phyloP scores from a whole-genome alignment of 2,329 filamentous ascomycete species.

The Sporothrix euskadiensis region DNA sequence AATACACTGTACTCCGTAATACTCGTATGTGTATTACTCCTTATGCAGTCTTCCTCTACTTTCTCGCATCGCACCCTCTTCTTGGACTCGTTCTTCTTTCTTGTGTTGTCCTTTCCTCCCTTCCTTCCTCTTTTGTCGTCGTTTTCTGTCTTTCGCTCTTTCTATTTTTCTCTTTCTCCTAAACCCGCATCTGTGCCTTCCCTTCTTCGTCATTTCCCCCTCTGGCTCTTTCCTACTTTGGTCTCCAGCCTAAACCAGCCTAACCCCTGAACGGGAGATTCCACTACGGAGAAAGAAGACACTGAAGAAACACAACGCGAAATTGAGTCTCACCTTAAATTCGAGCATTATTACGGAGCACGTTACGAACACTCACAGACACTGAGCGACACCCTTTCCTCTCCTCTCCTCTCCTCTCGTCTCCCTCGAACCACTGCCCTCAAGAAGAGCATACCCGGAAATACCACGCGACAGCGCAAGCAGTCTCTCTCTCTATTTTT shows the following conservation, averaged over 20 bases:
- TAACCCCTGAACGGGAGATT: constrained; percentile 17
- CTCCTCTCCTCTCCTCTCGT: neutral
- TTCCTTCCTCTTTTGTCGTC: neutral
- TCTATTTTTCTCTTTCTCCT: neutral
- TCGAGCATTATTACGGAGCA: neutral
- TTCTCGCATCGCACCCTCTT: neutral
- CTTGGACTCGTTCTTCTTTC: neutral
- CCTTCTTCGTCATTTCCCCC: constrained; percentile 12
- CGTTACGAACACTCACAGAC: neutral
- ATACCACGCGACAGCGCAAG: constrained; percentile 2
- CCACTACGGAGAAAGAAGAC: neutral
- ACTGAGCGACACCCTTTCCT: neutral
- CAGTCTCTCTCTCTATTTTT: too few relatives aligned
- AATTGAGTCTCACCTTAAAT: constrained; percentile 17
- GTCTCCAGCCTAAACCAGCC: constrained; percentile 18
- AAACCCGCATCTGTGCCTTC: constrained; percentile 17
- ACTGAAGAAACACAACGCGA: constrained; percentile 11
- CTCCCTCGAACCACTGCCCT: neutral
- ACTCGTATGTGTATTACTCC: neutral
- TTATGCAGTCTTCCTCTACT: neutral
- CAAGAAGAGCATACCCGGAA: neutral
- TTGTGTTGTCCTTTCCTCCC: neutral
- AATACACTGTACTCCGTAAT: too few relatives aligned
- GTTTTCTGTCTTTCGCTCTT: neutral
- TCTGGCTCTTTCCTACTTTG: constrained; percentile 7